phyloP scores from a whole-genome alignment of 192 early-diverging fungal species.

The Backusella westeae region DNA sequence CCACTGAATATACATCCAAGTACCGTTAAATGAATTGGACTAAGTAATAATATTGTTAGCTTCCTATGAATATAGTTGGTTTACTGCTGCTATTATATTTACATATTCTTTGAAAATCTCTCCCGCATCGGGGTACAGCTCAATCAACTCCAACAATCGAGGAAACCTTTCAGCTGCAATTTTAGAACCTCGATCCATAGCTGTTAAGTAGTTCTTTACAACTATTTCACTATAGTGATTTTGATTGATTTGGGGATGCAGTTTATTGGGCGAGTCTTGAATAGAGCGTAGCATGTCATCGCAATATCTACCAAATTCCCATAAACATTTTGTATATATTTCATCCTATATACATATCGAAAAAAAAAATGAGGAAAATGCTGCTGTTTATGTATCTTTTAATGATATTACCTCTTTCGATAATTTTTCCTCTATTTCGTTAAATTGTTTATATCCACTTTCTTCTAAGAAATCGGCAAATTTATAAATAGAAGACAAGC shows the following conservation, averaged over 20 bases:
- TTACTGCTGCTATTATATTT: background rate
- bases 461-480: conserved; percentile 6
- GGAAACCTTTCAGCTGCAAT: conserved; percentile 66
- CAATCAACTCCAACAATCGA: conserved; percentile 65
- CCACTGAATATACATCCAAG: conserved; percentile 77
- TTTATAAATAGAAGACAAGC: background rate
- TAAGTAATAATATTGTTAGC: conserved; percentile 10
- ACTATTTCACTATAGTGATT: conserved; percentile 31
- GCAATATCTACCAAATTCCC: conserved; percentile 48
- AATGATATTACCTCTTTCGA: background rate
- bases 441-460: background rate
- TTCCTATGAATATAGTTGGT: background rate
- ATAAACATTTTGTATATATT: conserved; percentile 19
- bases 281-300: conserved; percentile 44
- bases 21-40: conserved; percentile 36
- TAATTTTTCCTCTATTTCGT: background rate
- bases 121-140: conserved; percentile 41
- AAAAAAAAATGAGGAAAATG: background rate
- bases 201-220: conserved; percentile 46
- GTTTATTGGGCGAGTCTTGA: conserved; percentile 12
- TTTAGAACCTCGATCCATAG: conserved; percentile 52
- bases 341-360: conserved; percentile 19
- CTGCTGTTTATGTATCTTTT: background rate
- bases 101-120: conserved; percentile 34
- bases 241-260: conserved; percentile 11